These are phyloP conservation scores for Suhomyces chickasaworum DNA, from an alignment of 1,139 yeast genomes.

Conservation along the genomic window DNA sequence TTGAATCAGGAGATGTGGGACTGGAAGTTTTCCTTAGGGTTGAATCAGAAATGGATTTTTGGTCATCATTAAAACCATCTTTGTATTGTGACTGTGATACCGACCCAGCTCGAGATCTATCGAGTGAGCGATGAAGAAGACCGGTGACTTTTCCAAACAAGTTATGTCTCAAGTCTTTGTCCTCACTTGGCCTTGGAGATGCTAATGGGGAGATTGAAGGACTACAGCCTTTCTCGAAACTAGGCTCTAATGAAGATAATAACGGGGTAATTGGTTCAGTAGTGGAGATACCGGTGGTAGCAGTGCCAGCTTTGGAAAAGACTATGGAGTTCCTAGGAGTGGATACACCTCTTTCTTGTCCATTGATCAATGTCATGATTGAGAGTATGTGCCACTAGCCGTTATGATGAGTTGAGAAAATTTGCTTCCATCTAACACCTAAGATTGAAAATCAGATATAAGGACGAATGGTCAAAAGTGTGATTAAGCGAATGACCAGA, in stretches of 20 bases:
- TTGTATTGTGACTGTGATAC: slow-evolving; percentile 18
- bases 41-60: slow-evolving; percentile 4
- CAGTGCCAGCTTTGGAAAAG: slow-evolving; percentile 13
- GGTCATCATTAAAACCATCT: slow-evolving; percentile 8
- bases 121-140: slow-evolving; percentile 28
- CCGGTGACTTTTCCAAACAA: slow-evolving; percentile 39
- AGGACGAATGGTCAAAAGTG: background rate
- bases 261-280: slow-evolving; percentile 21
- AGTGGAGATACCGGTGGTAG: slow-evolving; percentile 21
- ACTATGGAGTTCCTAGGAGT: slow-evolving; percentile 12
- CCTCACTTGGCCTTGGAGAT: slow-evolving; percentile 16
- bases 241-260: slow-evolving; percentile 12
- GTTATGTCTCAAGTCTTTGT: slow-evolving; percentile 26
- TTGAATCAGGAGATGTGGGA: slow-evolving; percentile 3
- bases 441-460: background rate
- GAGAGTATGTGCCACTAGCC: slow-evolving; percentile 1
- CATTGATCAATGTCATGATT: slow-evolving; percentile 9
- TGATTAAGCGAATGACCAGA: background rate
- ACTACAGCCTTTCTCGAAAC: slow-evolving; percentile 3
- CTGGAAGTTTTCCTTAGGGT: slow-evolving; percentile 5
- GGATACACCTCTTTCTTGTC: slow-evolving; percentile 4
- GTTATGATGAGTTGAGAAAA: background rate
- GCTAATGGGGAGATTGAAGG: slow-evolving; percentile 12
- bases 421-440: slow-evolving; percentile 1
- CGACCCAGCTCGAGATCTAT: slow-evolving; percentile 14